Conservation (phyloP, 2,329 filamentous ascomycete genomes). For the Xylariaceae sp. region DNA sequence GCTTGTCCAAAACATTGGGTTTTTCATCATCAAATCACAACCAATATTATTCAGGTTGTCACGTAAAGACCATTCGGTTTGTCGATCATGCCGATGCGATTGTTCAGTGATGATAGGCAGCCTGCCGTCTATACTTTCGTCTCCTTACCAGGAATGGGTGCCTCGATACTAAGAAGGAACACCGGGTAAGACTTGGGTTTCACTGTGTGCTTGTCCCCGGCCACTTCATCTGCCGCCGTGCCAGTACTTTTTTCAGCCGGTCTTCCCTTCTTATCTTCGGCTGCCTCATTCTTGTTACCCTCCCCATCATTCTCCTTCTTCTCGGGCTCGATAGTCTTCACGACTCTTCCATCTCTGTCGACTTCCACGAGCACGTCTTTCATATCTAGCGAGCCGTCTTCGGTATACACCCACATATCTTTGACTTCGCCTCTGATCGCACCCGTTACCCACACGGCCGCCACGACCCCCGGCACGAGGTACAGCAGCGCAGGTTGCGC, state of each 20-base stretch:
- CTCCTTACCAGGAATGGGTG: conserved; percentile 16
- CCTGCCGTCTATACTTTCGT: not conserved
- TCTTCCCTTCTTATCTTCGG: not conserved
- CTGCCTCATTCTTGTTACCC: conserved; percentile 25
- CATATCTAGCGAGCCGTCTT: conserved; percentile 59
- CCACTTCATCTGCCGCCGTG: conserved; percentile 15
- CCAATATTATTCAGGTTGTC: too few species aligned
- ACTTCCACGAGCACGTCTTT: conserved; percentile 53
- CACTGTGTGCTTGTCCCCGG: conserved; percentile 6
- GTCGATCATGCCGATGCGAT: too few species aligned
- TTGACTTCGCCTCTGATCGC: conserved; percentile 65
- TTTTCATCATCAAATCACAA: too few species aligned
- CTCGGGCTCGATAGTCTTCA: conserved; percentile 38
- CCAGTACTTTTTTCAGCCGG: conserved; percentile 19
- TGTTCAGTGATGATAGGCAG: too few species aligned
- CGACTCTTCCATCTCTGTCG: conserved; percentile 44
- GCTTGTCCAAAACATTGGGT: too few species aligned
- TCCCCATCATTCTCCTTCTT: conserved; percentile 32
- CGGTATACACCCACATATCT: conserved; percentile 78
- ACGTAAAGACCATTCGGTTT: too few species aligned
- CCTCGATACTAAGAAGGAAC: conserved; percentile 30
- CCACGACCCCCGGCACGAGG: conserved; percentile 80
- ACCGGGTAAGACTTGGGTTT: conserved; percentile 16
- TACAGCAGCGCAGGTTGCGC: conserved; percentile 91
- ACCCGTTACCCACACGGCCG: conserved; percentile 71